A percentile compares a stretch with the other conserved stretches of the same genome.
Conservation (phyloP, 331 rosid genomes). For the Acacia concinna region DNA sequence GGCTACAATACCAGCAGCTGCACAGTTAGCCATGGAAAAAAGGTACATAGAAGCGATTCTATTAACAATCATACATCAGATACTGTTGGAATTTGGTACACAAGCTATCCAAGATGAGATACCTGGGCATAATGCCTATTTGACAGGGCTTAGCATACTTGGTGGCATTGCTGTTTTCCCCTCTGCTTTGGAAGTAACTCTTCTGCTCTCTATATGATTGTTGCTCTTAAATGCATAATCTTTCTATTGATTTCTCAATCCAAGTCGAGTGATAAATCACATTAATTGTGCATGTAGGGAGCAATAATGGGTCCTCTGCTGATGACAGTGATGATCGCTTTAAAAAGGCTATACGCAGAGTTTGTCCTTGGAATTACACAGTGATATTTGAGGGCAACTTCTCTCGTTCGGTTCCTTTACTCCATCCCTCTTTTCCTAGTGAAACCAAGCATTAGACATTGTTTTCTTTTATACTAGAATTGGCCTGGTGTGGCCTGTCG, state of each 20-base stretch:
- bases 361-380: conserved; percentile 38
- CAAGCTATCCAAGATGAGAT: conserved; percentile 47
- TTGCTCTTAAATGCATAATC: neutral
- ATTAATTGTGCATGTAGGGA: neutral
- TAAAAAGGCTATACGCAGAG: conserved; percentile 43
- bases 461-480: neutral
- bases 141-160: conserved; percentile 47
- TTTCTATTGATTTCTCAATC: neutral
- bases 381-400: neutral
- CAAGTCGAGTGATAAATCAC: neutral
- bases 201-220: neutral
- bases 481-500: neutral
- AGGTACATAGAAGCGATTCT: conserved; percentile 38
- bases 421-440: too few relatives aligned
- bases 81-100: conserved; percentile 42
- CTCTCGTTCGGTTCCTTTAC: neutral
- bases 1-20: conserved; percentile 34
- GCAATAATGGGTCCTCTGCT: conserved; percentile 33
- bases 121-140: conserved; percentile 44
- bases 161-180: conserved; percentile 47
- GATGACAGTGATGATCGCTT: conserved; percentile 46
- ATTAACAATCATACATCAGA: conserved; percentile 36
- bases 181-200: conserved; percentile 36
- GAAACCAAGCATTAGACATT: neutral
- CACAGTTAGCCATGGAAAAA: conserved; percentile 40